Percentiles rank a stretch among this genome's conserved stretches.
Evolutionary conservation across 768 basidiomycete genomes (phyloP).

Genomic region (Auricularia cornea): DNA sequence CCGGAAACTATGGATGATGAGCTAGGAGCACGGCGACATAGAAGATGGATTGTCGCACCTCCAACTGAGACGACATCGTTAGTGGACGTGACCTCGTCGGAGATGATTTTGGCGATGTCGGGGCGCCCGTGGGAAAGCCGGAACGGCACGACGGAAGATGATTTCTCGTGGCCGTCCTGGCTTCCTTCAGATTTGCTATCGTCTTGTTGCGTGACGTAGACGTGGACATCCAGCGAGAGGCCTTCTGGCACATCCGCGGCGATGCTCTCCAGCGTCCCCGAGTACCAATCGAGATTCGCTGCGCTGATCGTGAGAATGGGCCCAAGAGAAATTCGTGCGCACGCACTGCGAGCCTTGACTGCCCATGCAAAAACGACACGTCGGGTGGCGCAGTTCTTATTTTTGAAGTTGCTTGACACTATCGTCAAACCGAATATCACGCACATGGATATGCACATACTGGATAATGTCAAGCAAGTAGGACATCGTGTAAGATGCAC

Average conservation of each 20-base stretch:
- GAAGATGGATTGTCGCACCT: neutral
- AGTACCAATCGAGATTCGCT: neutral
- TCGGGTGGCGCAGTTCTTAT: conserved; percentile 18
- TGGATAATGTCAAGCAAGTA: conserved; percentile 34
- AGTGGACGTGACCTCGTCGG: neutral
- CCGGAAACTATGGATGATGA: neutral
- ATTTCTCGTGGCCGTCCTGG: neutral
- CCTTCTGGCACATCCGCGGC: neutral
- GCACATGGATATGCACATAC: conserved; percentile 19
- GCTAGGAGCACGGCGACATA: neutral
- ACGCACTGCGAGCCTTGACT: conserved; percentile 30
- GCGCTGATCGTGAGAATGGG: neutral
- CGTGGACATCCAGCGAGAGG: conserved; percentile 2
- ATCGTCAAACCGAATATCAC: conserved; percentile 11
- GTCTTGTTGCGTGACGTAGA: conserved; percentile 4
- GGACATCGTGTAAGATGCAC: conserved; percentile 39
- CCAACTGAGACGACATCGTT: neutral
- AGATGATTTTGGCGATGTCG: neutral
- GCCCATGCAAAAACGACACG: conserved; percentile 36
- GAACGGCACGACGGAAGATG: neutral
- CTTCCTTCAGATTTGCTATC: neutral
- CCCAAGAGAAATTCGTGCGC: neutral
- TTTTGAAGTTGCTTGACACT: conserved; percentile 17
- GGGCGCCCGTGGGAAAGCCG: neutral
- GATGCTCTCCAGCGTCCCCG: neutral